Conservation (phyloP, 2,329 filamentous ascomycete species). For the Penicillium frequentans region DNA sequence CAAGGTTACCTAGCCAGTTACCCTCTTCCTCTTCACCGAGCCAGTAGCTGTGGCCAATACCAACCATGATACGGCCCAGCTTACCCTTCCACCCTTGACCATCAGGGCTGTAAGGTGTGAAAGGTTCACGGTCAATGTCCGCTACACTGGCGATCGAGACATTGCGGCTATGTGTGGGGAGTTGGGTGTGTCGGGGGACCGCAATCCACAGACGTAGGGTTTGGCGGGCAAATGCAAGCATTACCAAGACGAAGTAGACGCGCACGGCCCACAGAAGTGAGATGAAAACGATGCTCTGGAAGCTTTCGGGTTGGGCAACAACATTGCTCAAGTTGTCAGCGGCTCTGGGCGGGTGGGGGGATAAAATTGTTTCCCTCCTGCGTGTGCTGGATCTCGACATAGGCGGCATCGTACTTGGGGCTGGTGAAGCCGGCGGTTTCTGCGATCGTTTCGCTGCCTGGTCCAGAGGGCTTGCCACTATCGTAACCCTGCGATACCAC, state of each 20-base stretch:
- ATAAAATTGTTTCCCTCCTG: slow-evolving; percentile 47
- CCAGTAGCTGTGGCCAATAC: slow-evolving; percentile 76
- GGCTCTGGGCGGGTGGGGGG: slow-evolving; percentile 48
- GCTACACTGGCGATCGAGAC: slow-evolving; percentile 48
- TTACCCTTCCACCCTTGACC: slow-evolving; percentile 78
- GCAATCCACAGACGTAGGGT: slow-evolving; percentile 65
- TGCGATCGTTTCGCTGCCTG: slow-evolving; percentile 58
- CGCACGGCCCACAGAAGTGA: slow-evolving; percentile 71
- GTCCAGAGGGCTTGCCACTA: slow-evolving; percentile 42
- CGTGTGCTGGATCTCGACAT: slow-evolving; percentile 52
- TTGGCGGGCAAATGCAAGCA: slow-evolving; percentile 78
- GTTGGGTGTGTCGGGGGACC: slow-evolving; percentile 38
- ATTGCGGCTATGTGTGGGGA: slow-evolving; percentile 44
- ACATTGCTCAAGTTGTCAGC: slow-evolving; percentile 59
- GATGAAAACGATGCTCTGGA: slow-evolving; percentile 78
- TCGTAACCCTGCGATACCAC: slow-evolving; percentile 62
- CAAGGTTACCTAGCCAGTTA: slow-evolving; percentile 67
- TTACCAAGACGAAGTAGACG: slow-evolving; percentile 79
- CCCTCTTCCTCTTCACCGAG: slow-evolving; percentile 63
- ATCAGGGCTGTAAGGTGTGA: slow-evolving; percentile 67
- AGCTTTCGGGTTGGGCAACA: slow-evolving; percentile 64
- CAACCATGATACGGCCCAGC: slow-evolving; percentile 76
- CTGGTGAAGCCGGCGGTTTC: slow-evolving; percentile 65
- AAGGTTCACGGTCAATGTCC: slow-evolving; percentile 62
- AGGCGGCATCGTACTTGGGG: slow-evolving; percentile 61